Conservation (phyloP, 306 rosid species). For the Quercus wislizeni region DNA sequence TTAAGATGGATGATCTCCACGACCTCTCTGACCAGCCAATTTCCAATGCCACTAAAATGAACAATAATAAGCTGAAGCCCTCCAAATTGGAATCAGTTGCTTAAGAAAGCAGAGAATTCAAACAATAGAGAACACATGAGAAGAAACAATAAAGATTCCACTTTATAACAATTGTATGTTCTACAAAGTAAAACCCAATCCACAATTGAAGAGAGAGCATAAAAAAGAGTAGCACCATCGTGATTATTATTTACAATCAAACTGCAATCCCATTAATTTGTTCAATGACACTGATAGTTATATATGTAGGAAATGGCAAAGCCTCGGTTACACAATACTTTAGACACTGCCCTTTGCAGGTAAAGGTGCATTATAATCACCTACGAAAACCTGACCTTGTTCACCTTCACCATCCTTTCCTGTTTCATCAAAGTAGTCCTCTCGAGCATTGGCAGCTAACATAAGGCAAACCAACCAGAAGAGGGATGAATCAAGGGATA, state of each 20-base stretch:
- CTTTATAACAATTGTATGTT: neutral
- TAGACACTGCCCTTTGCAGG: slow-evolving; percentile 18
- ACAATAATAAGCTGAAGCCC: neutral
- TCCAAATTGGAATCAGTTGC: neutral
- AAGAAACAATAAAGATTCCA: neutral
- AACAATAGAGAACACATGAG: neutral
- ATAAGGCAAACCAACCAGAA: slow-evolving; percentile 85
- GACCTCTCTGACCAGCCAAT: neutral
- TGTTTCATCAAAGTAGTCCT: slow-evolving; percentile 66
- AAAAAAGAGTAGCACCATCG: neutral
- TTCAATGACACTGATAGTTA: neutral
- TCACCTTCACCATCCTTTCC: slow-evolving; percentile 28
- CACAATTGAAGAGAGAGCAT: neutral
- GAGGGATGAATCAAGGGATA: slow-evolving; percentile 79
- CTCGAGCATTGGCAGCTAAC: slow-evolving; percentile 75
- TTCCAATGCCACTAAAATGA: neutral
- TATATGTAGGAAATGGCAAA: neutral
- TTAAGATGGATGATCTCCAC: no score
- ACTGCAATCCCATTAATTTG: neutral
- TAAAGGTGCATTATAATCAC: neutral
- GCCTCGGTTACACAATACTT: neutral
- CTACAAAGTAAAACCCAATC: neutral
- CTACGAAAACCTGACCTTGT: no score
- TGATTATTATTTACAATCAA: slow-evolving; percentile 16
- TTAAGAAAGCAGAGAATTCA: neutral